Base-by-base conservation (phyloP, 805 yeast genomes). In the Wilhelminamyces savonicus region DNA sequence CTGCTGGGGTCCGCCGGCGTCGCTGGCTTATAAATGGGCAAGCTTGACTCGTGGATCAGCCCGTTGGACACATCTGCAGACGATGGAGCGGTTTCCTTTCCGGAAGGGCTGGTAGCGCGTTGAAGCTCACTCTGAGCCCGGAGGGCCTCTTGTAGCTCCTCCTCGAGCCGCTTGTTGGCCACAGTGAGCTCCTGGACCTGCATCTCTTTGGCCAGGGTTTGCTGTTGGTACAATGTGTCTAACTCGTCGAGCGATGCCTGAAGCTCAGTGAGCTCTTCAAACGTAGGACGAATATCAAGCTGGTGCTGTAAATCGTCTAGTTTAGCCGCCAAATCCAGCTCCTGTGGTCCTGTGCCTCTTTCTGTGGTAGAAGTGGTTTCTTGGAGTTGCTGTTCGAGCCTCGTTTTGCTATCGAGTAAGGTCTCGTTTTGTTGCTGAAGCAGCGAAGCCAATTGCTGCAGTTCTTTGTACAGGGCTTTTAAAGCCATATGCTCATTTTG, bases 1-100 rank as follows among this genome's bases (percentile, higher is more conserved):
- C 75, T 76, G 0, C 87, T 66, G 1, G 88, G 82, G 50, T 85
- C 92, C 10, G 56, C 48, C 13, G 56, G 53, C 1, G 43, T 50
- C 4, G 61, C 58, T 0, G 85, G 82, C 23, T 57, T 52, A 34
- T 71, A 75, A 1, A 77, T 62, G 18, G 72, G 74, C 17, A 72
- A 52, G 2, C 50, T 53, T 12, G 19, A 6, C 19, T 17, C 19
- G 19, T 17, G 4, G 6, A 5, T 23, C 14, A n/a, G 5, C 6
- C 19, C 19, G 19, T 17, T 17, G 8, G 19, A 6, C n/a, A n/a
- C n/a, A n/a, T n/a, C n/a, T n/a, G n/a, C n/a, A n/a, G n/a, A n/a
- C n/a, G n/a, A n/a, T n/a, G n/a, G n/a, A n/a, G n/a, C n/a, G n/a
- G n/a, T n/a, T n/a, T n/a, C n/a, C n/a, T n/a, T n/a, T n/a, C n/a